Conservation (phyloP, 306 rosid genomes). For the Begonia fuchsioides region DNA sequence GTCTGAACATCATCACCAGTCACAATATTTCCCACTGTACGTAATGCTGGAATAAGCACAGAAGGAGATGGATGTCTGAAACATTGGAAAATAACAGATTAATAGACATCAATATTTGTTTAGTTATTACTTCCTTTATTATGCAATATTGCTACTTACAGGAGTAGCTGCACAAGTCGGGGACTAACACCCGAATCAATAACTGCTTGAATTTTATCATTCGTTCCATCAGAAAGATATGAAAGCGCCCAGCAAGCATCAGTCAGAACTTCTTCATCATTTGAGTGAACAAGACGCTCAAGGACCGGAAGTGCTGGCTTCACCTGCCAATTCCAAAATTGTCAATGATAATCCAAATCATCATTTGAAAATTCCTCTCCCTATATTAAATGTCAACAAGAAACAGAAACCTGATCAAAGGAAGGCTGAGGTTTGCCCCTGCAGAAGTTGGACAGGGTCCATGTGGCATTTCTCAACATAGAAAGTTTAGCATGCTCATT, state of each 20-base stretch:
- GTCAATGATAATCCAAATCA: slow-evolving; percentile 2
- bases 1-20: slow-evolving; percentile 85
- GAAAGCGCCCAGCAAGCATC: slow-evolving; percentile 96
- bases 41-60: slow-evolving; percentile 83
- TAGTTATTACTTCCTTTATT: not conserved
- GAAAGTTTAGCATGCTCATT: slow-evolving; percentile 91
- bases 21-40: slow-evolving; percentile 88
- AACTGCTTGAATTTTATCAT: slow-evolving; percentile 91
- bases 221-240: slow-evolving; percentile 82
- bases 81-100: not conserved
- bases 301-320: slow-evolving; percentile 83
- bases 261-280: slow-evolving; percentile 85
- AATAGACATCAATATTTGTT: no score
- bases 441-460: slow-evolving; percentile 89
- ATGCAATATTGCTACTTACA: slow-evolving; percentile 58
- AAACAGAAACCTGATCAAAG: slow-evolving; percentile 46
- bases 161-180: slow-evolving; percentile 66
- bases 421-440: slow-evolving; percentile 95
- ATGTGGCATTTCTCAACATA: slow-evolving; percentile 86
- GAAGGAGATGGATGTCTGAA: slow-evolving; percentile 82
- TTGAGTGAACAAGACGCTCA: slow-evolving; percentile 73
- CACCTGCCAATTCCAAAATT: slow-evolving; percentile 37
- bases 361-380: not conserved
- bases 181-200: slow-evolving; percentile 72
- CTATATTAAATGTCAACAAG: slow-evolving; percentile 1